Conservation (phyloP, 2,329 filamentous ascomycete genomes). For the Albifimbria verrucaria region DNA sequence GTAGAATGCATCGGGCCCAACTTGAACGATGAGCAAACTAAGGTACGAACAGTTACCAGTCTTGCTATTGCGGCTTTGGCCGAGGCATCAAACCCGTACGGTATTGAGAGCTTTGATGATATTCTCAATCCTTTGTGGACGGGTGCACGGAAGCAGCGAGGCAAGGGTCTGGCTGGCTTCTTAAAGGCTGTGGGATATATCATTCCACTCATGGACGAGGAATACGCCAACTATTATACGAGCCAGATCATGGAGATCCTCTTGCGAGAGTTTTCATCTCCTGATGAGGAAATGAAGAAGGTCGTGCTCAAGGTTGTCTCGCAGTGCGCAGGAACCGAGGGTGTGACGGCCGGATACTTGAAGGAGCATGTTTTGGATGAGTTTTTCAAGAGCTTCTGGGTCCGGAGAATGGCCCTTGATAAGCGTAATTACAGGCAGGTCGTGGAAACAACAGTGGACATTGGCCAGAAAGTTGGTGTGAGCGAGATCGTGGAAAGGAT, state of each 20-base stretch:
- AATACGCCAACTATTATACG: constrained; percentile 99
- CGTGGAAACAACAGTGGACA: constrained; percentile 94
- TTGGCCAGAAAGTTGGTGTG: constrained; percentile 96
- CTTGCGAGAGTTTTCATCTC: constrained; percentile 90
- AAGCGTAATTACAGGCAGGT: constrained; percentile 98
- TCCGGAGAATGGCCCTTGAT: constrained; percentile 92
- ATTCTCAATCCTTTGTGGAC: constrained; percentile 98
- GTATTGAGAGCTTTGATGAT: constrained; percentile 98
- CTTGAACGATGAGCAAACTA: constrained; percentile 95
- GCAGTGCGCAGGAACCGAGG: constrained; percentile 90
- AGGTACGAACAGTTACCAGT: constrained; percentile 93
- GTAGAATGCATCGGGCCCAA: constrained; percentile 97
- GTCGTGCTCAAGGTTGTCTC: constrained; percentile 97
- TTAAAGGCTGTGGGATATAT: constrained; percentile 97
- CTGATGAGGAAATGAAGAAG: constrained; percentile 99
- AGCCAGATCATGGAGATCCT: constrained; percentile 99
- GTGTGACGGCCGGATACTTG: constrained; percentile 90
- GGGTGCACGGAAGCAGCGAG: constrained; percentile 90
- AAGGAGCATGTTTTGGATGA: constrained; percentile 94
- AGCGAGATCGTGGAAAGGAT: constrained; percentile 92
- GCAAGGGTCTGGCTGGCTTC: constrained; percentile 93
- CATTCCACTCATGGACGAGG: constrained; percentile 98
- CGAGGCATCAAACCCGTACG: constrained; percentile 95
- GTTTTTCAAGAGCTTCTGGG: constrained; percentile 99
- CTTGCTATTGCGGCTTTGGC: constrained; percentile 92